These are phyloP conservation scores for Monilinia aucupariae DNA, from an alignment of 2,329 filamentous ascomycete species.

Conservation along the genomic window DNA sequence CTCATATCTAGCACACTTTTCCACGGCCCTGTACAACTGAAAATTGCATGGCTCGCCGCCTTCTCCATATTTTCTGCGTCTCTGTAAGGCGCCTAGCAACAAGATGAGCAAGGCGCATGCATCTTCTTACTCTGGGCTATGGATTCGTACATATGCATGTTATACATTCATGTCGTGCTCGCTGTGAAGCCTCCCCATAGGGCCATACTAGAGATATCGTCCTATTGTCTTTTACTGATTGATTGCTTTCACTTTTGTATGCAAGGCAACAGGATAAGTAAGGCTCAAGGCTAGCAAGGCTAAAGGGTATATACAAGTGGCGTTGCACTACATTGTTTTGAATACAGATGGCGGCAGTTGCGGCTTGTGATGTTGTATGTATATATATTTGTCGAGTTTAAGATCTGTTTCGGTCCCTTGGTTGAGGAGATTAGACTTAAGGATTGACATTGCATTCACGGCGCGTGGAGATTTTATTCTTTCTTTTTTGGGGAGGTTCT, in stretches of 20 bases:
- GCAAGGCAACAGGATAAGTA: not conserved
- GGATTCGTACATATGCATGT: not conserved
- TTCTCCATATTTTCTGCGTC: constrained; percentile 1
- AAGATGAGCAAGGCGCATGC: not conserved
- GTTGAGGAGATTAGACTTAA: not conserved
- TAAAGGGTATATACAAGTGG: not conserved
- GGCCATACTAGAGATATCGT: not conserved
- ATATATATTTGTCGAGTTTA: not conserved
- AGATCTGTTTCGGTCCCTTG: not conserved
- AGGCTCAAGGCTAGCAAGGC: not conserved
- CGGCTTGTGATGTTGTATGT: not conserved
- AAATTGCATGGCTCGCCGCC: not conserved
- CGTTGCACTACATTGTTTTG: not conserved
- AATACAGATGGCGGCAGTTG: not conserved
- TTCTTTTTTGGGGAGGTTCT: not conserved
- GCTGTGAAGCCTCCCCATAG: not conserved
- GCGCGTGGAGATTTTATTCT: not conserved
- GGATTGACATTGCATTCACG: not conserved
- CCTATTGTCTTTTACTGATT: not conserved
- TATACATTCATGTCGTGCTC: not conserved
- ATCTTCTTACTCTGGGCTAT: not conserved
- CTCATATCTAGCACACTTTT: not conserved
- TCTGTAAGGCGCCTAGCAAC: not conserved
- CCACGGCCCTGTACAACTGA: not conserved
- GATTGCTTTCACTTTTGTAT: not conserved